Conservation (phyloP, 768 basidiomycete genomes). For the Boletus insuetus region DNA sequence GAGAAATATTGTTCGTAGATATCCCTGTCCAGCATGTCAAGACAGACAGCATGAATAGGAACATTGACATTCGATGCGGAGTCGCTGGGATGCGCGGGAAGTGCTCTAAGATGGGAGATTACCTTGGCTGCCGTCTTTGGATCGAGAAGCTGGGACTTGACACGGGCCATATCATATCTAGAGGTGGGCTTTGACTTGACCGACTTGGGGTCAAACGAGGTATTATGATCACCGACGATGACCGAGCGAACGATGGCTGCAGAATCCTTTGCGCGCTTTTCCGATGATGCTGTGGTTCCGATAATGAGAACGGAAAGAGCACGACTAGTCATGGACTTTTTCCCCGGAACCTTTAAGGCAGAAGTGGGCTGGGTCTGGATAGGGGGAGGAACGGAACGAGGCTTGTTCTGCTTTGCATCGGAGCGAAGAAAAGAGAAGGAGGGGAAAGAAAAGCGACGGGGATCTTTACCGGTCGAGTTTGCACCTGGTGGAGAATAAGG, state of each 20-base stretch:
- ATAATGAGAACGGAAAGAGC: slow-evolving; percentile 32
- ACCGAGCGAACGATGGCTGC: slow-evolving; percentile 63
- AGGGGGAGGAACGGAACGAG: slow-evolving; percentile 9
- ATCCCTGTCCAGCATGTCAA: slow-evolving; percentile 61
- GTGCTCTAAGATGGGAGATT: slow-evolving; percentile 62
- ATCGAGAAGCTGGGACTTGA: slow-evolving; percentile 65
- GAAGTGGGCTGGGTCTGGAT: slow-evolving; percentile 29
- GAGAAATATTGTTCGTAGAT: slow-evolving; percentile 59
- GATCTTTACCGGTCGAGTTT: slow-evolving; percentile 21
- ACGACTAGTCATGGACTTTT: slow-evolving; percentile 36
- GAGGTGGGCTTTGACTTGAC: slow-evolving; percentile 41
- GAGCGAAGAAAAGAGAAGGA: slow-evolving; percentile 41
- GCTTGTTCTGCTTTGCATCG: slow-evolving; percentile 28
- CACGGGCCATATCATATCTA: slow-evolving; percentile 54
- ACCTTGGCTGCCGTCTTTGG: slow-evolving; percentile 69
- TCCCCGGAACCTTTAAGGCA: slow-evolving; percentile 37
- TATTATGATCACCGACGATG: slow-evolving; percentile 56
- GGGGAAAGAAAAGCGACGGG: slow-evolving; percentile 50
- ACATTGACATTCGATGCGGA: slow-evolving; percentile 20
- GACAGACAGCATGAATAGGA: slow-evolving; percentile 79
- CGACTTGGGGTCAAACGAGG: slow-evolving; percentile 28
- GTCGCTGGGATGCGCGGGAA: slow-evolving; percentile 39
- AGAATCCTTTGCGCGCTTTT: slow-evolving; percentile 61
- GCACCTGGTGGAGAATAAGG: slow-evolving; percentile 17
- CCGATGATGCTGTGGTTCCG: slow-evolving; percentile 37